Percentiles rank a stretch among this genome's conserved stretches.
These are phyloP conservation scores for Arachis hypogaea DNA, from an alignment of 306 rosid genomes.

Conservation along the genomic window DNA sequence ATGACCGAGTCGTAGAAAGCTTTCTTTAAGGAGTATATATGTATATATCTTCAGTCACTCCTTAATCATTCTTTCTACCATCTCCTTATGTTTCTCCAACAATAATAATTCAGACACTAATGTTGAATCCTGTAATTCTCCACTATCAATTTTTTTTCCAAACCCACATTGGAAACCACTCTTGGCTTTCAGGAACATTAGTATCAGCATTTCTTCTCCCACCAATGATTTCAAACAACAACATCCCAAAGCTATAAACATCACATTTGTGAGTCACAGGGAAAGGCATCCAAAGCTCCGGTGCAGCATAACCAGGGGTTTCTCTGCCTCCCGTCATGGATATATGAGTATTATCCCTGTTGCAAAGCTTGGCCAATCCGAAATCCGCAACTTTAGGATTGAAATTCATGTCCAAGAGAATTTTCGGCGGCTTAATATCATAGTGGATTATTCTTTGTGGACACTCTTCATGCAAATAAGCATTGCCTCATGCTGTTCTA, in stretches of 20 bases:
- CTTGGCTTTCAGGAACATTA: constrained; percentile 20
- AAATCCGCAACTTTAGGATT: constrained; percentile 49
- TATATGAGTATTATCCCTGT: constrained; percentile 37
- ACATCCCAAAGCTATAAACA: constrained; percentile 51
- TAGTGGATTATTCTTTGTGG: constrained; percentile 50
- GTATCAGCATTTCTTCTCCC: constrained; percentile 41
- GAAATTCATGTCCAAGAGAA: constrained; percentile 42
- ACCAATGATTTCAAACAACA: constrained; percentile 46
- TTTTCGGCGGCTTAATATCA: constrained; percentile 50
- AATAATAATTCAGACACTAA: constrained; percentile 48
- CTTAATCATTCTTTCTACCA: constrained; percentile 44
- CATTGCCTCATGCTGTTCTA: constrained; percentile 46
- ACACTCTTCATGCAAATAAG: constrained; percentile 51
- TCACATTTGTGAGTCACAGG: constrained; percentile 50
- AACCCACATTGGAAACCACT: constrained; percentile 47
- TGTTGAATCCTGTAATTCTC: constrained; percentile 29
- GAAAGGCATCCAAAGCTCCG: constrained; percentile 46
- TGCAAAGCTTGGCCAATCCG: constrained; percentile 47
- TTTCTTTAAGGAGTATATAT: no score
- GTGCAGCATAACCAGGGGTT: constrained; percentile 53
- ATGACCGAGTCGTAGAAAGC: no score
- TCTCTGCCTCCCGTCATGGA: constrained; percentile 40
- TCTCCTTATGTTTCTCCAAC: constrained; percentile 38
- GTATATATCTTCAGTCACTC: no score
- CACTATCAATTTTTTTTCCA: constrained; percentile 41